A percentile compares a stretch with the other conserved stretches of the same genome.
These are phyloP conservation scores for Coprinopsis marcescibilis DNA, from an alignment of 768 basidiomycete species.

Conservation along the genomic window DNA sequence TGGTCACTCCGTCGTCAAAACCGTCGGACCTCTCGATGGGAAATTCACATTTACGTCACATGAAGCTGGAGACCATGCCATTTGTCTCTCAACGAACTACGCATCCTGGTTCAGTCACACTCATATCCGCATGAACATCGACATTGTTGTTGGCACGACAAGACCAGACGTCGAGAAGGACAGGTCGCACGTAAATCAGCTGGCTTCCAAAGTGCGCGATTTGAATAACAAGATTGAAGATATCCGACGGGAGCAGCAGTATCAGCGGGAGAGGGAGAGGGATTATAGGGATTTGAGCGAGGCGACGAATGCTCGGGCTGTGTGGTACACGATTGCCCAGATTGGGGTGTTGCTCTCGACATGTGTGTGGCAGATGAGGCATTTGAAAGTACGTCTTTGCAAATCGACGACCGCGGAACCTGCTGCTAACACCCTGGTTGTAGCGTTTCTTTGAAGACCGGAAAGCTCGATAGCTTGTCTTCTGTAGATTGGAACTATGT, in stretches of 20 bases:
- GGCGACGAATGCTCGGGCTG: conserved; percentile 81
- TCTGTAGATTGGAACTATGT: not conserved
- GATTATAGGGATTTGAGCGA: conserved; percentile 89
- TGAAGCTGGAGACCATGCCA: conserved; percentile 93
- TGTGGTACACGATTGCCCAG: conserved; percentile 92
- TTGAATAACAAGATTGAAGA: conserved; percentile 92
- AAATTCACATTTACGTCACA: conserved; percentile 98
- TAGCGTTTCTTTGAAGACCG: conserved; percentile 87
- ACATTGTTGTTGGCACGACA: conserved; percentile 85
- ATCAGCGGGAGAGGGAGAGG: conserved; percentile 92
- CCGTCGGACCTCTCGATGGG: conserved; percentile 85
- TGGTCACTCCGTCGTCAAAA: conserved; percentile 77
- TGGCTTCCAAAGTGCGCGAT: conserved; percentile 82
- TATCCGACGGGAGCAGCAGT: conserved; percentile 92
- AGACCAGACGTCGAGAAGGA: conserved; percentile 86
- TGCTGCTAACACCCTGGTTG: conserved; percentile 4
- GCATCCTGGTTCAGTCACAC: conserved; percentile 82
- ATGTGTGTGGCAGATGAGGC: conserved; percentile 89
- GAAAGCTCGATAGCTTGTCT: conserved; percentile 52
- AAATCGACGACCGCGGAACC: not conserved
- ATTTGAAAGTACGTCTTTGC: conserved; percentile 65
- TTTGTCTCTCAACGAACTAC: conserved; percentile 92
- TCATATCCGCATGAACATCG: conserved; percentile 92
- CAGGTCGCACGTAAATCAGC: conserved; percentile 75
- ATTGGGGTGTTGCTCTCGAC: conserved; percentile 79